Evolutionary conservation across 495 filamentous ascomycete species (phyloP).

Genomic region (Sabuloglossum arenarium): DNA sequence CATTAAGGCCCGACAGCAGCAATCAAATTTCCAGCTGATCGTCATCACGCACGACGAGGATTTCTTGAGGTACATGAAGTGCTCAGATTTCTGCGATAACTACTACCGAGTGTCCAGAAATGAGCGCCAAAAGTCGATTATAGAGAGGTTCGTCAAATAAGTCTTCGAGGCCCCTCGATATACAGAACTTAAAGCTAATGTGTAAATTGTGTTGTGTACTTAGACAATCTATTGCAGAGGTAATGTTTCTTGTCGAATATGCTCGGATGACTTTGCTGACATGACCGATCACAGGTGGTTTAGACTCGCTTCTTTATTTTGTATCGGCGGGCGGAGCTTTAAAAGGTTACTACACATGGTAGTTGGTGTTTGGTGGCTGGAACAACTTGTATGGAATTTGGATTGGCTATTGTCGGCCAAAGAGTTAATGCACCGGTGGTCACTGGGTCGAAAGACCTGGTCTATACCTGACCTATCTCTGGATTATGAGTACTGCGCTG

Average conservation of each 20-base stretch:
- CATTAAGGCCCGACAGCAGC: constrained; percentile 60
- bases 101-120: constrained; percentile 76
- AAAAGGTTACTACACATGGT: neutral
- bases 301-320: neutral
- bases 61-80: constrained; percentile 82
- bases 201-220: neutral
- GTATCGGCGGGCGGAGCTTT: neutral
- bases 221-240: constrained; percentile 27
- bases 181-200: neutral
- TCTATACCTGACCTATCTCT: too few species aligned
- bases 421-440: too few species aligned
- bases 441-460: too few species aligned
- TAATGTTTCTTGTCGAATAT: constrained; percentile 9
- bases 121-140: constrained; percentile 69
- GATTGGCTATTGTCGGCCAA: too few species aligned
- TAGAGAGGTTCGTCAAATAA: constrained; percentile 48
- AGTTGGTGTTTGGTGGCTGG: neutral
- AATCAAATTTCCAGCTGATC: constrained; percentile 93
- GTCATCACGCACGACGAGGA: constrained; percentile 99
- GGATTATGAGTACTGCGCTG: too few species aligned
- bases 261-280: neutral
- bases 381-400: too few species aligned
- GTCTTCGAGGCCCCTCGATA: constrained; percentile 21
- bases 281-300: neutral
- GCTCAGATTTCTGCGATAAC: constrained; percentile 78